These are phyloP conservation scores for Pythium chondricola DNA, from an alignment of 352 stramenopile species.

Conservation along the genomic window DNA sequence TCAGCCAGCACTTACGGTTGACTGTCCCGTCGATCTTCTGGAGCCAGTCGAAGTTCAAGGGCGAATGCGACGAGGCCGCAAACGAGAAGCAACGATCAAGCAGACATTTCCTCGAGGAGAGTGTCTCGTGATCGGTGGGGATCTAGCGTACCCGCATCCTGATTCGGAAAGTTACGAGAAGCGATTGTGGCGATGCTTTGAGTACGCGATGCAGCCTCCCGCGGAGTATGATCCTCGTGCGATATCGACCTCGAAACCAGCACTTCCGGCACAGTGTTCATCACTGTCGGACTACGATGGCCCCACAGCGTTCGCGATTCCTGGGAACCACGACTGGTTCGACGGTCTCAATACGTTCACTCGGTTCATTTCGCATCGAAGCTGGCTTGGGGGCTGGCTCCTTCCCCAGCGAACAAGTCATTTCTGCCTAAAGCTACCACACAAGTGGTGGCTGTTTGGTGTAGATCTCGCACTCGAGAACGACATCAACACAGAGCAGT, in stretches of 20 bases:
- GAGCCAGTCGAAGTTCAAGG: not conserved
- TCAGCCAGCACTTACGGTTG: slow-evolving; percentile 81
- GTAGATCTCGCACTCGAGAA: slow-evolving; percentile 89
- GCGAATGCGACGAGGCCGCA: not conserved
- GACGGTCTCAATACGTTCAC: slow-evolving; percentile 91
- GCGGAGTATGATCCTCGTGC: slow-evolving; percentile 74
- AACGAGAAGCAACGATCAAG: slow-evolving; percentile 36
- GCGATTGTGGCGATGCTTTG: slow-evolving; percentile 88
- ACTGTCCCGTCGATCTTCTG: slow-evolving; percentile 33
- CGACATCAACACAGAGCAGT: slow-evolving; percentile 92
- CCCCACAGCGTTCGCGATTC: slow-evolving; percentile 72
- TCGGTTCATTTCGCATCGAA: slow-evolving; percentile 85
- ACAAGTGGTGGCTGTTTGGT: slow-evolving; percentile 91
- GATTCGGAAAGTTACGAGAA: slow-evolving; percentile 86
- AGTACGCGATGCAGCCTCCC: slow-evolving; percentile 92
- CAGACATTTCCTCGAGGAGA: slow-evolving; percentile 79
- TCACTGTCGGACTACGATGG: slow-evolving; percentile 62
- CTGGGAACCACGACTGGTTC: slow-evolving; percentile 94
- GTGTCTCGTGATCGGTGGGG: slow-evolving; percentile 86
- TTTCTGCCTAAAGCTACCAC: slow-evolving; percentile 87
- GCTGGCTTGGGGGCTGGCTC: slow-evolving; percentile 91
- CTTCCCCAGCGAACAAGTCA: slow-evolving; percentile 90
- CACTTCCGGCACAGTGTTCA: slow-evolving; percentile 37
- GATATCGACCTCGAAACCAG: slow-evolving; percentile 83
- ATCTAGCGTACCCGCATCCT: slow-evolving; percentile 91